A percentile compares a stretch with the other conserved stretches of the same genome.
phyloP scores from a whole-genome alignment of 192 early-diverging fungal species.

The Linnemannia schmuckeri region DNA sequence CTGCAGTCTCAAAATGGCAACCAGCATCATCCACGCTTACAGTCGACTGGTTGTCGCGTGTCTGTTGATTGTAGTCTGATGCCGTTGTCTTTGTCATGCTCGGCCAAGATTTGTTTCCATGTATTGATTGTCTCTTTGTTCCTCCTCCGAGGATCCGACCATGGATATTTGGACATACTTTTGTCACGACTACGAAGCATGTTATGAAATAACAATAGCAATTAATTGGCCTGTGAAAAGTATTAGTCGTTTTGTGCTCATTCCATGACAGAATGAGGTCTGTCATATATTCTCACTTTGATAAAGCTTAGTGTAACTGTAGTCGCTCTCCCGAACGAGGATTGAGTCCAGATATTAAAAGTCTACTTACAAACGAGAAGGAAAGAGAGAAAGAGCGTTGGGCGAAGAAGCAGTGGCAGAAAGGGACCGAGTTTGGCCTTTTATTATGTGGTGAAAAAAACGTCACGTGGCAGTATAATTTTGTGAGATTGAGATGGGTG shows the following conservation, averaged over 20 bases:
- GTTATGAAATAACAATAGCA: neutral
- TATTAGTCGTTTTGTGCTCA: neutral
- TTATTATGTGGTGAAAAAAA: neutral
- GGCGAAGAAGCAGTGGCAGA: neutral
- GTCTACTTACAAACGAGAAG: neutral
- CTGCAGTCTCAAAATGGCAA: neutral
- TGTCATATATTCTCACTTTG: neutral
- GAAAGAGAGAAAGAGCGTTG: neutral
- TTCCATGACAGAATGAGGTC: neutral
- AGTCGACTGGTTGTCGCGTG: neutral
- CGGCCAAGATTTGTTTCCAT: slow-evolving; percentile 11
- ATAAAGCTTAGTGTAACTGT: neutral
- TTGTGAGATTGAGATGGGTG: neutral
- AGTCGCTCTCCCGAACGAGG: neutral
- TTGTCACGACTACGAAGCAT: too few species aligned
- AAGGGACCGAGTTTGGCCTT: neutral
- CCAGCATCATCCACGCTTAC: neutral
- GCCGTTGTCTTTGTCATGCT: slow-evolving; percentile 13
- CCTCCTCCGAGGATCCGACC: slow-evolving; percentile 14
- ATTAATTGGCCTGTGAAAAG: neutral
- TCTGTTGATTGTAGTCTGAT: neutral
- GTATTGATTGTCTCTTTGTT: slow-evolving; percentile 8
- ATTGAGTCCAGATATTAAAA: neutral
- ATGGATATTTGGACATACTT: slow-evolving; percentile 10
- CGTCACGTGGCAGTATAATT: neutral